Conservation (phyloP, 2,329 filamentous ascomycete species). For the Pestalotiopsis sp. region DNA sequence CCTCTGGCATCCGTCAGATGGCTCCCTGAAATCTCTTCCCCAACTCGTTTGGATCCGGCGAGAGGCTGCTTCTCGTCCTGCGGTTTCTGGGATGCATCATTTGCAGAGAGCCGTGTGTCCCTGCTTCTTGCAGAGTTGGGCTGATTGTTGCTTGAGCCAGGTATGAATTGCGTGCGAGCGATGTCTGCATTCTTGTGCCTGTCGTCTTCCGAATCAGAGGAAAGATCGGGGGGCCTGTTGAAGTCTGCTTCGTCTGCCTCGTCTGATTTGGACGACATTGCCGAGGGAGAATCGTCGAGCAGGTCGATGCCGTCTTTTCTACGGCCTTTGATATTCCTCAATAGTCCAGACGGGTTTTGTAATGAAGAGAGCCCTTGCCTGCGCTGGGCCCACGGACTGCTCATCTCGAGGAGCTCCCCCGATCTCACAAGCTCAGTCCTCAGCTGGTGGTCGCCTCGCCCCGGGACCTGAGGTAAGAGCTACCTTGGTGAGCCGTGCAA, state of each 20-base stretch:
- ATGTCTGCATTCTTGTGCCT: neutral
- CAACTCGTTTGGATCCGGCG: neutral
- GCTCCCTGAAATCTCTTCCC: neutral
- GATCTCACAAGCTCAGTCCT: neutral
- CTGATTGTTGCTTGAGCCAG: neutral
- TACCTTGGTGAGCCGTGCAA: too few species aligned
- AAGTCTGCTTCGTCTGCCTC: neutral
- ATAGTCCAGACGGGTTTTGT: neutral
- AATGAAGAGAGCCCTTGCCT: neutral
- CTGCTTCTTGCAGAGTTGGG: neutral
- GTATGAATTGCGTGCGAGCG: neutral
- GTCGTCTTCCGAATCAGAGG: slow-evolving; percentile 3
- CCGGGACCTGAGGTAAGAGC: neutral
- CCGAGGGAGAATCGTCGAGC: neutral
- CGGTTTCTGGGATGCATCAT: neutral
- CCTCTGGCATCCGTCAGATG: neutral
- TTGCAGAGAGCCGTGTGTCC: neutral
- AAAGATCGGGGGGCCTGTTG: neutral
- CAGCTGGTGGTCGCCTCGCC: too few species aligned
- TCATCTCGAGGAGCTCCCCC: neutral
- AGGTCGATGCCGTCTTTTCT: neutral
- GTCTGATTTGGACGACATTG: neutral
- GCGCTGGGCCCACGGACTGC: neutral
- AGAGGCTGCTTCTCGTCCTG: neutral
- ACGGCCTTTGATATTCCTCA: neutral